Evolutionary conservation across 2,329 filamentous ascomycete genomes (phyloP).

Genomic region (Penicillium corylophilum): DNA sequence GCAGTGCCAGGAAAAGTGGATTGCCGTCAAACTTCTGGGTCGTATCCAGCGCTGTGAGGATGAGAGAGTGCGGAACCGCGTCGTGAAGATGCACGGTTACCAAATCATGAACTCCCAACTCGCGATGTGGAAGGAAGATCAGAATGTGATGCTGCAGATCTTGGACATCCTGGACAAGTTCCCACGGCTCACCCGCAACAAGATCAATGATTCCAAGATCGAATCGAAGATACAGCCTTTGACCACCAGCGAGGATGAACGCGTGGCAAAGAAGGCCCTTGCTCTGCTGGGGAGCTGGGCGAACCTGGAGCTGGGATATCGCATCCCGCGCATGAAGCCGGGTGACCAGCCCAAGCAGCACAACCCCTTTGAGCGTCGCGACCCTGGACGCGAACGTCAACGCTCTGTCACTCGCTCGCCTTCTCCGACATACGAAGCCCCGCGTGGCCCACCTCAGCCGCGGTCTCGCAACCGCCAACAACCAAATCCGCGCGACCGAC

Average conservation of each 20-base stretch:
- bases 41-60: constrained; percentile 86
- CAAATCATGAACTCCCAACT: constrained; percentile 88
- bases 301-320: constrained; percentile 84
- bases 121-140: constrained; percentile 80
- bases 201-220: constrained; percentile 94
- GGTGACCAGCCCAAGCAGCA: constrained; percentile 54
- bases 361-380: constrained; percentile 63
- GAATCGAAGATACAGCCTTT: constrained; percentile 75
- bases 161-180: constrained; percentile 86
- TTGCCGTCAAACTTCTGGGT: constrained; percentile 87
- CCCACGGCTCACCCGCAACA: constrained; percentile 89
- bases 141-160: constrained; percentile 85
- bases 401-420: constrained; percentile 53
- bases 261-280: constrained; percentile 69
- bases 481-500: constrained; percentile 42
- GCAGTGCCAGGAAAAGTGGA: constrained; percentile 99
- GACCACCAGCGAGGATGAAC: constrained; percentile 66
- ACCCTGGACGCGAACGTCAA: constrained; percentile 51
- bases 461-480: constrained; percentile 62
- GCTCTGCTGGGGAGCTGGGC: constrained; percentile 80
- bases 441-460: constrained; percentile 47
- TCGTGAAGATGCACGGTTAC: constrained; percentile 96
- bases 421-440: constrained; percentile 48
- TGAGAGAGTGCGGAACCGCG: constrained; percentile 79
- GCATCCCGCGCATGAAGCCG: constrained; percentile 86